Base-by-base conservation (phyloP, 2,329 filamentous ascomycete genomes). In the Epichloe coenophiala region DNA sequence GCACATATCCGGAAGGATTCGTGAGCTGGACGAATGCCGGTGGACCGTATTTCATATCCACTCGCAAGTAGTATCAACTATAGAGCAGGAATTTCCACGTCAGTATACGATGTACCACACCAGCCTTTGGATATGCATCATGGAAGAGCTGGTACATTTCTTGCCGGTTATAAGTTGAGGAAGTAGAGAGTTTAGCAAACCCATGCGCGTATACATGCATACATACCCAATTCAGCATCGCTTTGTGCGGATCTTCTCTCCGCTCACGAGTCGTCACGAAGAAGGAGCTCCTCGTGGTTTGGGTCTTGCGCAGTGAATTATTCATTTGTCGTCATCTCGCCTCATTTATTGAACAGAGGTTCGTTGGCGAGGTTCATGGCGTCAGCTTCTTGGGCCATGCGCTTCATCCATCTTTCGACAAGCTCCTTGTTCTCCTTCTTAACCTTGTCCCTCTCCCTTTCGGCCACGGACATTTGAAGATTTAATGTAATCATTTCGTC, bases 21-120 rank as follows among this genome's bases (percentile, higher is more conserved):
- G 93, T 98, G 56, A 95, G 89, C 68, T 98, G 93, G 93, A 91
- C 87, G 13, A 84, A 86, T 57, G 80, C 83, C 48, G 83, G 83
- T 27, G 91, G 91, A 31, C 79, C 82, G 51, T 98, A 93, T 68
- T 97, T 86, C 63, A 86, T 97, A 62, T 89, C 91, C 51, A 89
- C 79, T 12, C 87, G 88, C 67, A 88, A 88, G 62, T 66, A 65
- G 58, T 27, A 39, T 47, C 39, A 4, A 61, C 61, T 62, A 57
- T 54, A 59, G 55, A 56, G 59, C 55, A 57, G 15, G 3, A 54
- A 55, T 59, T 59, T 45, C 17, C 15, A 31, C 55, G 56, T 66
- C 57, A 67, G 64, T 60, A 60, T 9, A 49, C 58, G 51, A 52
- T 51, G 39, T 51, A n/a, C 5, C 1, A 19, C 5, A 41, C 17